Conservation (phyloP, 2,329 filamentous ascomycete genomes). For the Geosmithia putterillii region DNA sequence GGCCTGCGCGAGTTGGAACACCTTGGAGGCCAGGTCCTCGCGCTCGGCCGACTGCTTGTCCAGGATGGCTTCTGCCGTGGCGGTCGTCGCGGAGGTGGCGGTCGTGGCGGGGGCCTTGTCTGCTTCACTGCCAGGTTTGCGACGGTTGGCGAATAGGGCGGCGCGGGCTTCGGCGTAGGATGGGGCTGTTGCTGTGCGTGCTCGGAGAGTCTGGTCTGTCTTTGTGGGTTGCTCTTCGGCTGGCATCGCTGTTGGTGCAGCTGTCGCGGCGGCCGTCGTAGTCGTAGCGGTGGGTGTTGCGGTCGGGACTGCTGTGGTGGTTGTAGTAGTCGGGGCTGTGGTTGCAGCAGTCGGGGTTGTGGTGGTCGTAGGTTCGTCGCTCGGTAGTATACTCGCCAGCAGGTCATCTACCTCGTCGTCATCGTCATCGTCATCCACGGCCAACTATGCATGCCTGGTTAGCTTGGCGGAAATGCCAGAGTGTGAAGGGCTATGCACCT, state of each 20-base stretch:
- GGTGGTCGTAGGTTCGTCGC: constrained; percentile 23
- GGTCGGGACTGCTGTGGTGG: too few species aligned
- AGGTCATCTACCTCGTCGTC: constrained; percentile 45
- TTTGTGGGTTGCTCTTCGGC: constrained; percentile 12
- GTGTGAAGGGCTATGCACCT: constrained; percentile 26
- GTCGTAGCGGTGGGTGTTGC: too few species aligned
- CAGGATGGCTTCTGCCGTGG: constrained; percentile 58
- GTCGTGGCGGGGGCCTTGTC: neutral
- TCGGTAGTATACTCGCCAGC: constrained; percentile 39
- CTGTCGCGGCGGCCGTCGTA: neutral
- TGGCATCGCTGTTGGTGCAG: constrained; percentile 1
- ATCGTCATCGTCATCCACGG: constrained; percentile 23
- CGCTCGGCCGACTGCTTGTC: constrained; percentile 71
- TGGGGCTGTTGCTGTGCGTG: constrained; percentile 11
- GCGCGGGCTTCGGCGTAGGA: constrained; percentile 24
- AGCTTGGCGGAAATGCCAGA: constrained; percentile 2
- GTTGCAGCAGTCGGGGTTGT: neutral
- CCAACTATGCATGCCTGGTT: constrained; percentile 14
- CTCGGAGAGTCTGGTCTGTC: constrained; percentile 20
- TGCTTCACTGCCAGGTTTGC: constrained; percentile 11
- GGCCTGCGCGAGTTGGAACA: constrained; percentile 67
- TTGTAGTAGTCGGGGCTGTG: too few species aligned
- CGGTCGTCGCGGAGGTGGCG: constrained; percentile 23
- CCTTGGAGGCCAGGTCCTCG: constrained; percentile 66
- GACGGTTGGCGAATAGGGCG: constrained; percentile 29